A percentile compares a stretch with the other conserved stretches of the same genome.
Conservation (phyloP, 2,329 filamentous ascomycete genomes). For the Aspergillus glaucus region DNA sequence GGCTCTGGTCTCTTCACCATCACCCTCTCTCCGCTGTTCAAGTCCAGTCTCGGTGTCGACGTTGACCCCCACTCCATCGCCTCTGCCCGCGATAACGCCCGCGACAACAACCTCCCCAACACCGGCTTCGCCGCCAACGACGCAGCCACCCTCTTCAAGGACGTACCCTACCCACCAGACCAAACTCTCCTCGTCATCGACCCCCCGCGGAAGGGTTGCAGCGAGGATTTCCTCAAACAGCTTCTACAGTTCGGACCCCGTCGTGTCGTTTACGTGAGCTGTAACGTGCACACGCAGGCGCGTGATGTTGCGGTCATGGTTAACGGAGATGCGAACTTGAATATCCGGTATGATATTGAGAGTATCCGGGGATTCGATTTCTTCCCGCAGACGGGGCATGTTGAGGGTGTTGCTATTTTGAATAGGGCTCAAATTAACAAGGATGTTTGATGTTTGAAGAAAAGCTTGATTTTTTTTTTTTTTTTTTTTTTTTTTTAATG, state of each 20-base stretch:
- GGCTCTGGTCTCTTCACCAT: constrained; percentile 97
- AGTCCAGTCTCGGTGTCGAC: constrained; percentile 79
- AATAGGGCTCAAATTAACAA: constrained; percentile 26
- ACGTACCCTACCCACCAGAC: constrained; percentile 64
- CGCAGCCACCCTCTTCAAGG: constrained; percentile 73
- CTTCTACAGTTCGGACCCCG: constrained; percentile 69
- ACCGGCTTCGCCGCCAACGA: constrained; percentile 87
- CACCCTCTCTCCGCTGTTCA: constrained; percentile 76
- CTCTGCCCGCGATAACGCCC: constrained; percentile 72
- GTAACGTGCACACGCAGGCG: constrained; percentile 96
- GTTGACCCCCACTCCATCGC: constrained; percentile 72
- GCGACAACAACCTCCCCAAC: constrained; percentile 66
- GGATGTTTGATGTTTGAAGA: no score
- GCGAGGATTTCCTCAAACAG: constrained; percentile 74
- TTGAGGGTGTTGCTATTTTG: constrained; percentile 59
- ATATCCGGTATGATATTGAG: constrained; percentile 71
- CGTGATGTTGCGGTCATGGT: constrained; percentile 86
- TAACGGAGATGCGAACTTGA: constrained; percentile 47
- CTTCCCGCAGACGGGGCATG: constrained; percentile 78
- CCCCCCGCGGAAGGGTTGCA: constrained; percentile 93
- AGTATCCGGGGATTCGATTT: constrained; percentile 92
- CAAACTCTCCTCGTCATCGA: constrained; percentile 94
- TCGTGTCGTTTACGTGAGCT: constrained; percentile 88
- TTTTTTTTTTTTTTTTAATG: no score
- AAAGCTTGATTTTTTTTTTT: no score